Evolutionary conservation across 2,329 filamentous ascomycete genomes (phyloP), one percentile per base, ranked within the genome.

Genomic region (Paracoccidioides lutzii): DNA sequence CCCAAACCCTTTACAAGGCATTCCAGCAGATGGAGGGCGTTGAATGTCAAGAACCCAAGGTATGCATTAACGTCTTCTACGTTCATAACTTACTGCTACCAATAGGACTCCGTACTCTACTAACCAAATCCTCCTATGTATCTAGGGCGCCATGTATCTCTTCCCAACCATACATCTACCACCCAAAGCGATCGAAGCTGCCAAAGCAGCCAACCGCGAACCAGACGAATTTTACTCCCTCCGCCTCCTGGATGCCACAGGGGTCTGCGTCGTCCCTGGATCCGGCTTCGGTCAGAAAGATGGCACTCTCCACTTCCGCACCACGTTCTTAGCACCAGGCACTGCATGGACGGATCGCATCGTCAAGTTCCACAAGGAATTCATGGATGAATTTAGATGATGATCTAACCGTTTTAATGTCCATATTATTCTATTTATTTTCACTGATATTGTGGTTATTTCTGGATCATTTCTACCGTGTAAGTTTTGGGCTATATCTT

Each of bases 1-100:
- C 93, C 42, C 81, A 78, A 57, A 90, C 93, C 5, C 79, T 98
- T 52, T 93, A 94, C 74, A 81, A 90, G 65, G 90, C 91, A 33
- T 98, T 98, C 74, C 78, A 83, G 71, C 76, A 89, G 68, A 97
- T 98, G 93, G 91, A 97, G 73, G 93, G 93, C 57, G 91, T 98
- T 57, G 82, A 90, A 70, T 95, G 90, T 74, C 86, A 87, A 65
- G 79, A 83, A 63, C 93, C 93, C 55, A 87, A 81, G 68, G 80
- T 82, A 70, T 57, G 73, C 70, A 42, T 41, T 7, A 30, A 28
- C 35, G 35, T 8, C 54, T 44, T 30, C 9, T 45, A 38, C 10
- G 38, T 32, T 37, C n/a, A 42, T 56, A 12, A 5, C 35, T 33
- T 51, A 38, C 15, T 32, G 38, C 14, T 12, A 30, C 37, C 42